phyloP scores from a whole-genome alignment of 2,329 filamentous ascomycete genomes.

The Ustilaginoidea virens region DNA sequence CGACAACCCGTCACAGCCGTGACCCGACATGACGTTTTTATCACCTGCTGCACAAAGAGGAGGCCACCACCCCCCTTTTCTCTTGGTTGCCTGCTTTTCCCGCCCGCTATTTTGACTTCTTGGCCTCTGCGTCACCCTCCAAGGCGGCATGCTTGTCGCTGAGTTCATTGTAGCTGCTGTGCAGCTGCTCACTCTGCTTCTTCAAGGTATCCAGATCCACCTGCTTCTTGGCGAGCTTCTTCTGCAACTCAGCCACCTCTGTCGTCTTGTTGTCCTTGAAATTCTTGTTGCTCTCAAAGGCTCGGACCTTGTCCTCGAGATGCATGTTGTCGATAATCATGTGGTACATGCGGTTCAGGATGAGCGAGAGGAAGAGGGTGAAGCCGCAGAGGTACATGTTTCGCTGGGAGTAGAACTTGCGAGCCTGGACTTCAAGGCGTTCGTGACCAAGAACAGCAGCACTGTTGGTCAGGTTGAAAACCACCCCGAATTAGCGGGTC shows the following conservation, averaged over 20 bases:
- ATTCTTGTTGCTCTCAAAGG: conserved; percentile 62
- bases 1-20: too few species aligned
- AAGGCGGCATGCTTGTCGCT: conserved; percentile 63
- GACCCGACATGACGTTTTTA: too few species aligned
- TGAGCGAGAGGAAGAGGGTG: conserved; percentile 95
- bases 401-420: conserved; percentile 99
- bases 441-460: conserved; percentile 68
- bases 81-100: too few species aligned
- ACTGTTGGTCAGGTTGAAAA: too few species aligned
- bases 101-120: conserved; percentile 32
- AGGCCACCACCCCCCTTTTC: too few species aligned
- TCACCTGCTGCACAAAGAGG: too few species aligned
- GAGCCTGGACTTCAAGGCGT: conserved; percentile 94
- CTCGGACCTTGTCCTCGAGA: conserved; percentile 82
- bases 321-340: conserved; percentile 88
- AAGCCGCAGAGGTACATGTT: conserved; percentile 99
- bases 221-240: conserved; percentile 65
- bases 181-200: conserved; percentile 78
- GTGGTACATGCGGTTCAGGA: conserved; percentile 96
- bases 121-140: conserved; percentile 31
- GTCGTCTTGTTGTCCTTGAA: conserved; percentile 57
- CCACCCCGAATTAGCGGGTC: too few species aligned
- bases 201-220: conserved; percentile 74
- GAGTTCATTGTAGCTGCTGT: conserved; percentile 72
- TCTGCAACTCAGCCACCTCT: conserved; percentile 55